These are phyloP conservation scores for Talaromyces liani DNA, from an alignment of 495 filamentous ascomycete genomes.

Conservation along the genomic window DNA sequence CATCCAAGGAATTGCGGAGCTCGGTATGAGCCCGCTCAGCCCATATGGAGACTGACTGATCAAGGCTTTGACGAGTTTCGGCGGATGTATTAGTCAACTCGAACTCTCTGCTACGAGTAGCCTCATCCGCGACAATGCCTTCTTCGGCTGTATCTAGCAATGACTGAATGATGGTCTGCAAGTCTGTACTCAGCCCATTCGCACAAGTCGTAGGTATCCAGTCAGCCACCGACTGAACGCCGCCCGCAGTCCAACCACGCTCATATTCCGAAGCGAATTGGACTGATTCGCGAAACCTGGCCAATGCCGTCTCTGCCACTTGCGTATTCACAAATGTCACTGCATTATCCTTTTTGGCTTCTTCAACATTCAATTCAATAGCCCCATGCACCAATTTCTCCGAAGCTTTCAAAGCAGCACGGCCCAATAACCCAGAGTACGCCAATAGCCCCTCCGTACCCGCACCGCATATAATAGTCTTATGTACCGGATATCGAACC, in stretches of 20 bases:
- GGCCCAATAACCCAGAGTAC: slow-evolving; percentile 38
- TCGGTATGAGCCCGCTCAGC: slow-evolving; percentile 75
- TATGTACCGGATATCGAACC: slow-evolving; percentile 79
- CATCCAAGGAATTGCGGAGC: slow-evolving; percentile 66
- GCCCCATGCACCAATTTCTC: slow-evolving; percentile 44
- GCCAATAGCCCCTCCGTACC: slow-evolving; percentile 50
- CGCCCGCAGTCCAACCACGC: slow-evolving; percentile 64
- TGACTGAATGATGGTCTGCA: slow-evolving; percentile 59
- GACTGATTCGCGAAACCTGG: slow-evolving; percentile 57
- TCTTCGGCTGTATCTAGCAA: slow-evolving; percentile 52
- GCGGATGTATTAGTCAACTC: slow-evolving; percentile 30
- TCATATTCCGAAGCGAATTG: slow-evolving; percentile 64
- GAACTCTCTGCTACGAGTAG: slow-evolving; percentile 26
- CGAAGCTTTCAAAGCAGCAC: slow-evolving; percentile 26
- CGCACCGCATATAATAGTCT: slow-evolving; percentile 64
- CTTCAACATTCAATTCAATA: slow-evolving; percentile 40
- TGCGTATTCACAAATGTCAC: slow-evolving; percentile 47
- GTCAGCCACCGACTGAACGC: slow-evolving; percentile 53
- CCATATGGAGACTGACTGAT: slow-evolving; percentile 57
- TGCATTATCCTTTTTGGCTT: slow-evolving; percentile 20
- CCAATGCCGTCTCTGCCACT: slow-evolving; percentile 50
- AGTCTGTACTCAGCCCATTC: slow-evolving; percentile 48
- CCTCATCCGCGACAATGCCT: slow-evolving; percentile 44
- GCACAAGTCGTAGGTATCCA: slow-evolving; percentile 54
- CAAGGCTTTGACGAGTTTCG: slow-evolving; percentile 40